phyloP scores from a whole-genome alignment of 306 rosid species.

The Dryas octopetala region DNA sequence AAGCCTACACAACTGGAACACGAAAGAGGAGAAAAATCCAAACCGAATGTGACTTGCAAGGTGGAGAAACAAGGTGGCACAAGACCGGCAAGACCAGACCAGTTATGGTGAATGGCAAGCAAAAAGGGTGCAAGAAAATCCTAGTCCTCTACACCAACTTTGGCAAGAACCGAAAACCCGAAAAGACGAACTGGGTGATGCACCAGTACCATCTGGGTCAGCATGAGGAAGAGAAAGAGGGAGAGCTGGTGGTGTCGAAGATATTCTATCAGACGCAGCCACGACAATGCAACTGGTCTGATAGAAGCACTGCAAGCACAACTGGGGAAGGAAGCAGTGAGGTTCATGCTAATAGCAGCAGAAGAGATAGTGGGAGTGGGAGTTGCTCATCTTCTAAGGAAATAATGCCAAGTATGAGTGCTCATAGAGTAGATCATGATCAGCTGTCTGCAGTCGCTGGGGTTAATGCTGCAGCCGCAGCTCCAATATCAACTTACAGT shows the following conservation, averaged over 20 bases:
- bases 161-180: constrained; percentile 89
- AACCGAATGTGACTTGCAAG: constrained; percentile 73
- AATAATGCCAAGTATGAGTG: constrained; percentile 18
- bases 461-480: constrained; percentile 21
- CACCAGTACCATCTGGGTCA: constrained; percentile 93
- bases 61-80: constrained; percentile 97
- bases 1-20: constrained; percentile 99
- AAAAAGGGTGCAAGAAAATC: constrained; percentile 95
- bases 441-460: constrained; percentile 44
- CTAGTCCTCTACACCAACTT: constrained; percentile 89
- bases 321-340: constrained; percentile 51
- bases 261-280: constrained; percentile 97
- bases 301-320: constrained; percentile 33
- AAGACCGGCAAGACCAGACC: constrained; percentile 95
- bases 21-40: constrained; percentile 91
- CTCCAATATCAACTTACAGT: constrained; percentile 43
- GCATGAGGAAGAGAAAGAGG: constrained; percentile 90
- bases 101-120: constrained; percentile 80
- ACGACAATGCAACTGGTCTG: constrained; percentile 91
- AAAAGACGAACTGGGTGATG: constrained; percentile 99
- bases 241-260: constrained; percentile 91
- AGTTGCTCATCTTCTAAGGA: constrained; percentile 82
- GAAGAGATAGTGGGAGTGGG: constrained; percentile 65
- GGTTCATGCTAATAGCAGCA: constrained; percentile 9
- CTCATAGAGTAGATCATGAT: constrained; percentile 44